Conservation (phyloP, 106 monocot species). For the Allium fistulosum region DNA sequence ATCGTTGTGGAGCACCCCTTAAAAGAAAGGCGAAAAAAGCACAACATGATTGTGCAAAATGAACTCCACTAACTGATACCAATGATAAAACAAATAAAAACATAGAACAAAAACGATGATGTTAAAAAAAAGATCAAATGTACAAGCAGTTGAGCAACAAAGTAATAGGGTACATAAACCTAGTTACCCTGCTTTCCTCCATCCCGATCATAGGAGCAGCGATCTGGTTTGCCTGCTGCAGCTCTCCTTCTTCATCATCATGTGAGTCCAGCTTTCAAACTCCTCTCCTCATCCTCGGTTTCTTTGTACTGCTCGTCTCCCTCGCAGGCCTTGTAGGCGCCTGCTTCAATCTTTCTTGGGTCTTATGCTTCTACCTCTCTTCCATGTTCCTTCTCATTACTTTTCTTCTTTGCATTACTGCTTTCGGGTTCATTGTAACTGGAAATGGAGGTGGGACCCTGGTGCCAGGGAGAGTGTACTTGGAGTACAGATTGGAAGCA, state of each 20-base stretch:
- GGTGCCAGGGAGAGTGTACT: conserved; percentile 63
- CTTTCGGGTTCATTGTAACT: conserved; percentile 81
- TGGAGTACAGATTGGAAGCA: conserved; percentile 56
- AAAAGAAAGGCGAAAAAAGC: too few relatives aligned
- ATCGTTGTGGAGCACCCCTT: too few relatives aligned
- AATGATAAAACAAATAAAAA: too few relatives aligned
- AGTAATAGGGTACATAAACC: conserved; percentile 85
- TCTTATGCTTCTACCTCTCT: conserved; percentile 83
- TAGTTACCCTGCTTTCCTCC: conserved; percentile 62
- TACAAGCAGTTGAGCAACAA: conserved; percentile 71
- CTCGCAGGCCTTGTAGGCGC: conserved; percentile 80
- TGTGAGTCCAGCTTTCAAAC: conserved; percentile 74
- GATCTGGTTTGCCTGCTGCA: conserved; percentile 52
- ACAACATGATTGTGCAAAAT: too few relatives aligned
- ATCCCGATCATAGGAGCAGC: conserved; percentile 85
- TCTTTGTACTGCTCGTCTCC: conserved; percentile 83
- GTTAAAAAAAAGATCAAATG: conserved; percentile 5
- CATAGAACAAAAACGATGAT: neutral
- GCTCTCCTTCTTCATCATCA: conserved; percentile 23
- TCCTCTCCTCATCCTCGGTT: conserved; percentile 74
- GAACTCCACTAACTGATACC: too few relatives aligned
- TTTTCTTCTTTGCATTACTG: conserved; percentile 50
- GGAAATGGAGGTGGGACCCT: conserved; percentile 47
- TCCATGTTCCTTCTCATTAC: conserved; percentile 70
- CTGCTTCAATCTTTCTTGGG: conserved; percentile 71